Conservation (phyloP, 2,329 filamentous ascomycete genomes). For the Penicillium occitanis region DNA sequence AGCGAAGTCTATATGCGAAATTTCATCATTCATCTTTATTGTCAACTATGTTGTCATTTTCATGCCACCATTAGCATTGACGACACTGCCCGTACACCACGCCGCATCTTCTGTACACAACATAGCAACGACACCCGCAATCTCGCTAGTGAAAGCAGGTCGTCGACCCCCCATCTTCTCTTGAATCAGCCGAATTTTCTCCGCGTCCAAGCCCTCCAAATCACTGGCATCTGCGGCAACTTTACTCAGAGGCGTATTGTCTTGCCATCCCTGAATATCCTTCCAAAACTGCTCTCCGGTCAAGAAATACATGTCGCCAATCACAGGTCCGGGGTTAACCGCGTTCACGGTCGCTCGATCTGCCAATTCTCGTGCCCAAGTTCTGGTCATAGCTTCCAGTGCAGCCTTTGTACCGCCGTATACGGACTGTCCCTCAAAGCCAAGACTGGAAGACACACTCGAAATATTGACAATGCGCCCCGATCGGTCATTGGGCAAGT, state of each 20-base stretch:
- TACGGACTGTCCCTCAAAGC: constrained; percentile 59
- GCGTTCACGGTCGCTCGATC: constrained; percentile 65
- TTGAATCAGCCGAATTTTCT: constrained; percentile 62
- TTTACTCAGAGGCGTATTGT: constrained; percentile 64
- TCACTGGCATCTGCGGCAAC: constrained; percentile 42
- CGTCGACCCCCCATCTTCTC: constrained; percentile 58
- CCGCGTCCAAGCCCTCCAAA: constrained; percentile 59
- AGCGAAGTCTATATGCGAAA: not conserved
- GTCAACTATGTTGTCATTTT: constrained; percentile 47
- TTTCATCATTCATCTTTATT: not conserved
- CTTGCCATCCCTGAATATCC: constrained; percentile 60
- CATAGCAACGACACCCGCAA: constrained; percentile 76
- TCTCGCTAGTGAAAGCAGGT: constrained; percentile 66
- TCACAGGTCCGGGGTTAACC: constrained; percentile 65
- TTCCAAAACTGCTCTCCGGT: constrained; percentile 59
- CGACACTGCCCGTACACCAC: constrained; percentile 77
- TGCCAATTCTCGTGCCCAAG: constrained; percentile 63
- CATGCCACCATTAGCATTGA: constrained; percentile 80
- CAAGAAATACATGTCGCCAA: constrained; percentile 64
- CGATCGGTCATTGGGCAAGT: constrained; percentile 67
- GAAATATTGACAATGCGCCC: constrained; percentile 64
- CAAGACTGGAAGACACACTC: constrained; percentile 58
- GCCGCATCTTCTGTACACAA: constrained; percentile 68
- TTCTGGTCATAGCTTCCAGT: constrained; percentile 67
- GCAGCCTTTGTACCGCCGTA: constrained; percentile 68